Evolutionary conservation across 768 basidiomycete species (phyloP), one percentile per base, ranked within the genome.

Genomic region (Lactarius pseudohatsudake): DNA sequence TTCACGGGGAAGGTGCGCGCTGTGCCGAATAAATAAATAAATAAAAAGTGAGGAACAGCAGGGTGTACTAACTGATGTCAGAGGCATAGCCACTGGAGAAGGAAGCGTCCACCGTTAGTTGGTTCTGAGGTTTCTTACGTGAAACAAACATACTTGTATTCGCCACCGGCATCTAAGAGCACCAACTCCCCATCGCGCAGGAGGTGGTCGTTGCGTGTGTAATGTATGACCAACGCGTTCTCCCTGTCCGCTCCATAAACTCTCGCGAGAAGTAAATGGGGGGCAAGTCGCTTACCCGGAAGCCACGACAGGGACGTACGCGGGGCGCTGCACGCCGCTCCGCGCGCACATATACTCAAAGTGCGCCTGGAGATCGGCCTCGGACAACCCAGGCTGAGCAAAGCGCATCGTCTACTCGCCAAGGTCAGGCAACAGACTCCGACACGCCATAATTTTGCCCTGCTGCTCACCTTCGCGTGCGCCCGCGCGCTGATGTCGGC

Each of bases 271-370:
- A 20, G 2, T 28, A 20, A 41, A 10, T 10, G 47, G 22, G 22
- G 40, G 0, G 41, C 1, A 15, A 34, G 0, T 20, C 30, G 38
- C 83, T 68, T 76, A 92, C 91, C 97, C 97, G 1, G 94, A 95
- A 6, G 94, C 96, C 40, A 98, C 92, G 6, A 99, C 97, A 13
- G 97, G 97, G 1, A 99, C 96, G 74, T 99, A 99, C n/a, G 97
- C 96, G 57, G 87, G 85, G 47, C 96, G 84, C 72, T 94, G 89
- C 15, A 92, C 83, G 26, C 97, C 97, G 18, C 80, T 79, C 53
- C 92, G 80, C 4, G 86, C 83, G 72, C 94, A 96, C 1, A 90
- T 71, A 73, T 97, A 97, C 76, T 96, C 91, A 73, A 98, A 98
- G 73, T 94, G 91, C 5, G 96, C 91, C 0, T 83, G 87, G 9